A percentile compares a stretch with the other conserved stretches of the same genome.
phyloP scores from a whole-genome alignment of 768 basidiomycete genomes.

The Lactarius psammicola region DNA sequence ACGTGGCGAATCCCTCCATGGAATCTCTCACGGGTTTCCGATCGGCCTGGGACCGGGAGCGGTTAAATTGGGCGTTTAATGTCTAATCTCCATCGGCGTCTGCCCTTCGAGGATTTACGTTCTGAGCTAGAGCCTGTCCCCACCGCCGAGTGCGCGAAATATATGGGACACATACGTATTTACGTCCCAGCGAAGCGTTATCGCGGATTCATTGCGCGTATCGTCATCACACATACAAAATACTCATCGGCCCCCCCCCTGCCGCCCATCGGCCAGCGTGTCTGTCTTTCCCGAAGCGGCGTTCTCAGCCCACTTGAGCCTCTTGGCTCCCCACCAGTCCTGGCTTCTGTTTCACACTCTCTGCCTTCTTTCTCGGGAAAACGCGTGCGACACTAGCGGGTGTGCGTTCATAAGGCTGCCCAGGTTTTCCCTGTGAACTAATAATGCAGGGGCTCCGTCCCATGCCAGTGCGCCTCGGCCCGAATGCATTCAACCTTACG shows the following conservation, averaged over 20 bases:
- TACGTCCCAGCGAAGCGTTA: neutral
- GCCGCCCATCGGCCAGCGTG: neutral
- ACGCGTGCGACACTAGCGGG: neutral
- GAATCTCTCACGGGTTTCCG: neutral
- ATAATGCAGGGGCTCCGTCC: neutral
- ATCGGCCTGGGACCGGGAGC: neutral
- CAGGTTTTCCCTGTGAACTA: neutral
- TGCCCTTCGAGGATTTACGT: conserved; percentile 14
- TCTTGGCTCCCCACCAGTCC: neutral
- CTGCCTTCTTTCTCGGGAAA: conserved; percentile 3
- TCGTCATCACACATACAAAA: neutral
- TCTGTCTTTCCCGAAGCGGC: neutral
- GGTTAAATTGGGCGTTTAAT: neutral
- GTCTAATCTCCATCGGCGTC: neutral
- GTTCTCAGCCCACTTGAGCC: neutral
- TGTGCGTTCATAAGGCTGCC: neutral
- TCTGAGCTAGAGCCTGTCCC: neutral
- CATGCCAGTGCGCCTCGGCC: no score
- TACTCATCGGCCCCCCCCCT: neutral
- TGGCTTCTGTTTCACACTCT: neutral
- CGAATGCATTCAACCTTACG: neutral
- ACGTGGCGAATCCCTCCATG: neutral
- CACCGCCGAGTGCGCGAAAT: neutral
- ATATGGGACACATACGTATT: neutral
- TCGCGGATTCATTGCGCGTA: neutral